Conservation (phyloP, 2,329 filamentous ascomycete species). For the Aspergillus piperis region DNA sequence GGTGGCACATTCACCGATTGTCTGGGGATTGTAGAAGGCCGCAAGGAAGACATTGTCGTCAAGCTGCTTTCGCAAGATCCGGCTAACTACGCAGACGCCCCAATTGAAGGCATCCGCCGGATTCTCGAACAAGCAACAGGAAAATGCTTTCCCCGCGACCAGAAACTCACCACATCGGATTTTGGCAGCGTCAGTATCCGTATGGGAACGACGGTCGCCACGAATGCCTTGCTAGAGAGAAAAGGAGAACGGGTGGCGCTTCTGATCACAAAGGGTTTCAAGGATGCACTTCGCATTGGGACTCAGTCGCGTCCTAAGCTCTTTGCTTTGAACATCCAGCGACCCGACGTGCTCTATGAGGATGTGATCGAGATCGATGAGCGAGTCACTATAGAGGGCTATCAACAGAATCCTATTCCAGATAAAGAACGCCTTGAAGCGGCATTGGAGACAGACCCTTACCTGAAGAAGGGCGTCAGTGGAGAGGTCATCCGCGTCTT, state of each 20-base stretch:
- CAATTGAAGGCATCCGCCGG: slow-evolving; percentile 81
- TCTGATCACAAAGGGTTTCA: slow-evolving; percentile 84
- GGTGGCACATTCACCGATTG: slow-evolving; percentile 46
- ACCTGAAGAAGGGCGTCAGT: slow-evolving; percentile 28
- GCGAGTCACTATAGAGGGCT: slow-evolving; percentile 62
- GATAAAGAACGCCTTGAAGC: slow-evolving; percentile 74
- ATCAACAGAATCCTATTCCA: slow-evolving; percentile 56
- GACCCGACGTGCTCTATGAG: slow-evolving; percentile 83
- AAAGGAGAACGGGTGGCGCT: slow-evolving; percentile 87
- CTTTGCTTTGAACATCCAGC: slow-evolving; percentile 77
- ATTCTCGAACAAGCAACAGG: slow-evolving; percentile 52
- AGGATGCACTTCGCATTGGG: slow-evolving; percentile 82
- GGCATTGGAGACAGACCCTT: slow-evolving; percentile 43
- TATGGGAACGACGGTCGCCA: slow-evolving; percentile 93
- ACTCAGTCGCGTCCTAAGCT: slow-evolving; percentile 89
- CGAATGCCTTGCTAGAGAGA: slow-evolving; percentile 83
- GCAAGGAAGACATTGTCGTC: slow-evolving; percentile 37
- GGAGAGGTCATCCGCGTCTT: slow-evolving; percentile 65
- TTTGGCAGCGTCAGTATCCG: slow-evolving; percentile 57
- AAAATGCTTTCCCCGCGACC: slow-evolving; percentile 36
- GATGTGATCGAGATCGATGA: slow-evolving; percentile 84
- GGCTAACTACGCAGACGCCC: slow-evolving; percentile 48
- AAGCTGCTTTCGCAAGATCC: slow-evolving; percentile 45
- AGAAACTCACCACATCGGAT: slow-evolving; percentile 34
- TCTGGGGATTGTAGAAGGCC: slow-evolving; percentile 39